phyloP scores from a whole-genome alignment of 2,329 filamentous ascomycete genomes.

The Colletotrichum liriopes region DNA sequence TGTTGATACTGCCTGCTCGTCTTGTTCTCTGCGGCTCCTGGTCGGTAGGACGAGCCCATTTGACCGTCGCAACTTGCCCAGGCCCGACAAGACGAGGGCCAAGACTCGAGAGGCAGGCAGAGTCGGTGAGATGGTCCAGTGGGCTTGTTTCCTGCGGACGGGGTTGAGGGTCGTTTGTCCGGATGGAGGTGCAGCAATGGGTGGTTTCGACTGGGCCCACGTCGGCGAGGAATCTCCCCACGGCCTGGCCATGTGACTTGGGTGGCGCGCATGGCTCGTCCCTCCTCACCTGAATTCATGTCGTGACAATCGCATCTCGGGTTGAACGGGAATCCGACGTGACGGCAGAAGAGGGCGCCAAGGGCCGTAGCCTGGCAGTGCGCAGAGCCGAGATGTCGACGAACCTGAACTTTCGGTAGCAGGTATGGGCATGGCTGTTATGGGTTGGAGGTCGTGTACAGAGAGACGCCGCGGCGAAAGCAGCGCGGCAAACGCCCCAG shows the following conservation, averaged over 20 bases:
- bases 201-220: conserved; percentile 26
- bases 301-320: not conserved
- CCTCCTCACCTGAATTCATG: conserved; percentile 6
- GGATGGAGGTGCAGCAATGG: not conserved
- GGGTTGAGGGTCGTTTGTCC: not conserved
- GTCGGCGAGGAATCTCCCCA: conserved; percentile 29
- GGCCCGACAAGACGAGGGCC: conserved; percentile 2
- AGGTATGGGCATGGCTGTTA: no score
- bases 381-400: not conserved
- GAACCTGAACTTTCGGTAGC: not conserved
- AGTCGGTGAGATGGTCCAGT: conserved; percentile 21
- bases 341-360: not conserved
- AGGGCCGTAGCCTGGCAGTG: not conserved
- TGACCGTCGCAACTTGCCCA: not conserved
- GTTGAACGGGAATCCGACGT: not conserved
- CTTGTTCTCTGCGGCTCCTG: not conserved
- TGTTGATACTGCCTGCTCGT: not conserved
- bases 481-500: conserved; percentile 6
- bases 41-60: not conserved
- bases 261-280: not conserved
- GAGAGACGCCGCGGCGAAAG: conserved; percentile 7
- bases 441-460: no score
- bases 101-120: conserved; percentile 11
- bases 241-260: conserved; percentile 19
- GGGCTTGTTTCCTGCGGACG: conserved; percentile 21